Conservation (phyloP, 805 yeast species). For the Cyberlindnera maclurae region DNA sequence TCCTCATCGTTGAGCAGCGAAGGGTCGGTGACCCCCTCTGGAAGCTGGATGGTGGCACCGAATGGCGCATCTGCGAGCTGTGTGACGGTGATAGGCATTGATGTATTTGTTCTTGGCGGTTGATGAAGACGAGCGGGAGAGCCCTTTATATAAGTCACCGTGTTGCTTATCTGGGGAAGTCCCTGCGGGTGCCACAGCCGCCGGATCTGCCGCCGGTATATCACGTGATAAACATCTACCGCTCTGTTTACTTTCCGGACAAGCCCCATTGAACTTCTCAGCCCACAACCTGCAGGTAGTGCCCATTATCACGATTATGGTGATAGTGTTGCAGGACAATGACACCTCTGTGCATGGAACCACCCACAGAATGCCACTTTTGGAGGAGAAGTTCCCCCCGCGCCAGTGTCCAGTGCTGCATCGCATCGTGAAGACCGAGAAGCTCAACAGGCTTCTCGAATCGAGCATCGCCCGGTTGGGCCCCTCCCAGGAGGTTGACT, state of each 20-base stretch:
- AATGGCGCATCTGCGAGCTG: conserved; percentile 36
- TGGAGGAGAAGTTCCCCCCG: conserved; percentile 6
- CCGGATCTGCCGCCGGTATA: no score
- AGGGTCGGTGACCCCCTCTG: conserved; percentile 60
- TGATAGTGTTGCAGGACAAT: conserved; percentile 7
- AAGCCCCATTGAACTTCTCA: no score
- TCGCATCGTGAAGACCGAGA: background rate
- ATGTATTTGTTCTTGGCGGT: background rate
- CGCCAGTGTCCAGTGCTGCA: conserved; percentile 5
- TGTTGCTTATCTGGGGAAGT: no score
- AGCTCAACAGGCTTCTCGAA: conserved; percentile 2
- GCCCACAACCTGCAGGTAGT: no score
- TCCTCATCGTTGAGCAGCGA: conserved; percentile 57
- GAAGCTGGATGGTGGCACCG: conserved; percentile 65
- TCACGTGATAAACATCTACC: no score
- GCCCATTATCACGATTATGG: no score
- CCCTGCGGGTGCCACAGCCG: no score
- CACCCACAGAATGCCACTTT: background rate
- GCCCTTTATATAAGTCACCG: background rate
- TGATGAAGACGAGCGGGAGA: background rate
- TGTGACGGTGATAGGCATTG: conserved; percentile 8
- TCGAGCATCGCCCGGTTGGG: conserved; percentile 1
- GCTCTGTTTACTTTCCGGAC: no score
- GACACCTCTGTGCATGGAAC: conserved; percentile 2
- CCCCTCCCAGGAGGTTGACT: conserved; percentile 3